These are phyloP conservation scores for Spathaspora girioi DNA, from an alignment of 805 yeast species.

Conservation along the genomic window DNA sequence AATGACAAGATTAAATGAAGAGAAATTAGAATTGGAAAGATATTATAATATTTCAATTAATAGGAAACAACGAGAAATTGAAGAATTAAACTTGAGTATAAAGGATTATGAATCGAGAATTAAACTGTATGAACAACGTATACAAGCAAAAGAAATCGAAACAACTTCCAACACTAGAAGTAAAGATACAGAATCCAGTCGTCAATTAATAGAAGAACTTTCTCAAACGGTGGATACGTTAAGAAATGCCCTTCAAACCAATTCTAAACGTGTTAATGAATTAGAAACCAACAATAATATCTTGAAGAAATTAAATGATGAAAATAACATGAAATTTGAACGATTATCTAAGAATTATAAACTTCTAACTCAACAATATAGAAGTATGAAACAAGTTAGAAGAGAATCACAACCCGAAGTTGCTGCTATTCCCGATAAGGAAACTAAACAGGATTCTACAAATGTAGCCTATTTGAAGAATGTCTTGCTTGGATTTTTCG, in stretches of 20 bases:
- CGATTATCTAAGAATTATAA: conserved; percentile 70
- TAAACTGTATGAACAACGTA: conserved; percentile 34
- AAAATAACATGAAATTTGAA: conserved; percentile 62
- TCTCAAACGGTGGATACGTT: conserved; percentile 38
- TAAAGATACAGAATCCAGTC: background rate
- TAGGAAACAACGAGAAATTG: conserved; percentile 62
- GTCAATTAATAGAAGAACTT: conserved; percentile 15
- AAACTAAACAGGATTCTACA: conserved; percentile 3
- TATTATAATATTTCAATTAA: conserved; percentile 47
- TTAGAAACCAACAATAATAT: conserved; percentile 49
- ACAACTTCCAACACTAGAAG: background rate
- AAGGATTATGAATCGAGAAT: conserved; percentile 41
- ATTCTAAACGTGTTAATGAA: conserved; percentile 52
- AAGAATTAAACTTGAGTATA: conserved; percentile 45
- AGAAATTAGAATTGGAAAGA: conserved; percentile 56
- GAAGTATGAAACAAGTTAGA: conserved; percentile 22
- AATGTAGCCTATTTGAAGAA: conserved; percentile 76
- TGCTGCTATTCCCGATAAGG: background rate
- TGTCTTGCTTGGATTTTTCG: conserved; percentile 86
- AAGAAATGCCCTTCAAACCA: conserved; percentile 48
- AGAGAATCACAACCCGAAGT: conserved; percentile 5
- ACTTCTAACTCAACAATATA: conserved; percentile 55
- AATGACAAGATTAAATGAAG: conserved; percentile 51
- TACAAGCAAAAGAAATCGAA: conserved; percentile 7
- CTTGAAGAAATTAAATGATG: conserved; percentile 63